These are phyloP conservation scores for Castanopsis chinensis DNA, from an alignment of 306 rosid species.

Conservation along the genomic window DNA sequence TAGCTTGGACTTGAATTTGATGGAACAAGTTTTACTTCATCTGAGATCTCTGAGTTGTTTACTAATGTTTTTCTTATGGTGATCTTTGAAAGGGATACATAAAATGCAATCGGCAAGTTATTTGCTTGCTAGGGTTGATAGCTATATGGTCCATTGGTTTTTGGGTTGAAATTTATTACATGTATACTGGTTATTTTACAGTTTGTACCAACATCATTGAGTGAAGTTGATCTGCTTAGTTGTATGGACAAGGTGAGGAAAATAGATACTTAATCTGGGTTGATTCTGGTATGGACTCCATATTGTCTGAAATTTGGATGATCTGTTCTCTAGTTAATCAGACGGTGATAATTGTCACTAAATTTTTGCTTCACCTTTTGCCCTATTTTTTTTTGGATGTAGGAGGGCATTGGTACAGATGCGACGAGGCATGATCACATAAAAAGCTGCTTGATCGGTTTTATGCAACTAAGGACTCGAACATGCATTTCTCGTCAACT, in stretches of 20 bases:
- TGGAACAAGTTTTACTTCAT: no score
- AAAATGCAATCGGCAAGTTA: no score
- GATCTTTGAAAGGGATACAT: no score
- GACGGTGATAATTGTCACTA: conserved; percentile 19
- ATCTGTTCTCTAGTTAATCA: conserved; percentile 1
- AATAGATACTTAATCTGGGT: conserved; percentile 18
- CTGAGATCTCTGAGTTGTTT: no score
- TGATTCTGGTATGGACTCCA: conserved; percentile 23
- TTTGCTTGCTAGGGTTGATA: no score
- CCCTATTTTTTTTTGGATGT: conserved; percentile 13
- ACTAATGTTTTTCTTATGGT: no score
- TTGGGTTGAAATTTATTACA: neutral
- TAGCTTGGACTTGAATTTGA: no score
- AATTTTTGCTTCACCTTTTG: conserved; percentile 1
- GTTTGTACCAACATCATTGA: conserved; percentile 82
- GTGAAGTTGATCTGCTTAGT: conserved; percentile 95
- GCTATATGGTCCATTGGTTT: no score
- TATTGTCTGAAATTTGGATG: neutral
- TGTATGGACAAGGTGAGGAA: conserved; percentile 87
- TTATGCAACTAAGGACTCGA: conserved; percentile 85
- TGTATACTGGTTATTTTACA: conserved; percentile 26
- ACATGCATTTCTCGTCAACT: conserved; percentile 83
- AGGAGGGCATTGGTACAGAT: conserved; percentile 99
- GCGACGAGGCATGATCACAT: conserved; percentile 99
- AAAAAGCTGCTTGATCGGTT: conserved; percentile 91